Percentiles rank a stretch among this genome's conserved stretches.
phyloP scores from a whole-genome alignment of 1,139 yeast genomes.

The Kurtzmaniella quercitrusa region DNA sequence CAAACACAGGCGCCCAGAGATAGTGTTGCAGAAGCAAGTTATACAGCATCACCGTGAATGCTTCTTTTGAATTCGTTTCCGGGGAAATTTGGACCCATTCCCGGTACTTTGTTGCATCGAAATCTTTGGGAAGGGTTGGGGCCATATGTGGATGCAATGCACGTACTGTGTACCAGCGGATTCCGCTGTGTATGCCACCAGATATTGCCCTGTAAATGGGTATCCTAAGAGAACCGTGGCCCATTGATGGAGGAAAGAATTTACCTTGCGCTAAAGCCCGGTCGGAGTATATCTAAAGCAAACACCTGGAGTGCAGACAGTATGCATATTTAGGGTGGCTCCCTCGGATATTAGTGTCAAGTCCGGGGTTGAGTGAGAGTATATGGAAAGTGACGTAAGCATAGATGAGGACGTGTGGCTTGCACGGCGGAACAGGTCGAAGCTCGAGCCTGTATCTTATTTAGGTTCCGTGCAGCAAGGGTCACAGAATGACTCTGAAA shows the following conservation, averaged over 20 bases:
- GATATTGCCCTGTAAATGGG: neutral
- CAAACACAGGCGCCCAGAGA: slow-evolving; percentile 53
- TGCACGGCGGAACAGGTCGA: too few species aligned
- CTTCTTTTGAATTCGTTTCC: slow-evolving; percentile 2
- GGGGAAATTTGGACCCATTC: slow-evolving; percentile 16
- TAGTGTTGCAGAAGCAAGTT: slow-evolving; percentile 54
- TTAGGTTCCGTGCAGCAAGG: too few species aligned
- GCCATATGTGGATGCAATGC: slow-evolving; percentile 3
- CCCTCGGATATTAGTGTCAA: neutral
- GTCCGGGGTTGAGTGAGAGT: neutral
- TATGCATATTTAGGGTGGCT: neutral
- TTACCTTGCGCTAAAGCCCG: neutral
- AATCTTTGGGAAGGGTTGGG: slow-evolving; percentile 8
- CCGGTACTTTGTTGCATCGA: slow-evolving; percentile 21
- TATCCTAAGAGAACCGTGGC: neutral
- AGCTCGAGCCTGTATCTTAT: too few species aligned
- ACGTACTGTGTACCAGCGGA: neutral
- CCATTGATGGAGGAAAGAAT: neutral
- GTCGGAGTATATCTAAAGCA: neutral
- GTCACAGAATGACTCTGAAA: too few species aligned
- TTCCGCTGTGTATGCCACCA: too few species aligned
- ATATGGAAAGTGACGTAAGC: too few species aligned
- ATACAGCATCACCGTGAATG: slow-evolving; percentile 40
- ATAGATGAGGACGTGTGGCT: too few species aligned
- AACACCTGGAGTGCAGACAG: neutral